Evolutionary conservation across 352 stramenopile species (phyloP), one percentile per base, ranked within the genome.

Genomic region (Phytophthora cactorum): DNA sequence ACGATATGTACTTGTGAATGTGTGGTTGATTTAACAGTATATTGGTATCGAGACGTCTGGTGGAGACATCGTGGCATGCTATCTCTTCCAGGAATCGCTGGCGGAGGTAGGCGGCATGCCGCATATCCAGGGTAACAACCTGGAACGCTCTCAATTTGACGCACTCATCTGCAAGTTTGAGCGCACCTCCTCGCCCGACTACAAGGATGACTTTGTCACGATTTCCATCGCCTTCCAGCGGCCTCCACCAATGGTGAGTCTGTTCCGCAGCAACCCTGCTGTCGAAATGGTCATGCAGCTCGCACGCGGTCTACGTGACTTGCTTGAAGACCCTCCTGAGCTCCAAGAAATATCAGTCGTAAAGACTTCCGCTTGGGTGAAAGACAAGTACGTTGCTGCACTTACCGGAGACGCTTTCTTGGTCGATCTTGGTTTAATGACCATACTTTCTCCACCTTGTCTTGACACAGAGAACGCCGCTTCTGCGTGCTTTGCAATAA

Each of bases 161-260:
- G 86, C 84, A 17, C 59, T 96, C 5, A 90, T 96, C 51, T 92
- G 85, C 63, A 96, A 95, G 53, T 96, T 96, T 52, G 88, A 96
- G 47, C 85, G 83, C 25, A 79, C 88, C 2, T 80, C 71, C 0
- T 84, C 73, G 1, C 72, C 75, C 9, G 83, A 95, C 38, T 86
- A 86, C 38, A 81, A 86, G 25, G 79, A 92, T 46, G 88, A 93
- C 39, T 88, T 84, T 49, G 84, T 95, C 59, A 79, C 84, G 46
- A 93, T 95, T 65, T 94, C 87, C 28, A 86, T 96, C 39, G 86
- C 84, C n/a, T 91, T 95, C 52, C 88, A 96, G 73, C 88, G 88
- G 0, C 84, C 84, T 28, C 86, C 88, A 28, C 86, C 86, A 6
- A 84, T 96, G 72, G 84, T 95, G 11, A 90, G 73, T 44, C 74